Conservation (phyloP, 164 flowering plant species). For the Protea cynaroides region DNA sequence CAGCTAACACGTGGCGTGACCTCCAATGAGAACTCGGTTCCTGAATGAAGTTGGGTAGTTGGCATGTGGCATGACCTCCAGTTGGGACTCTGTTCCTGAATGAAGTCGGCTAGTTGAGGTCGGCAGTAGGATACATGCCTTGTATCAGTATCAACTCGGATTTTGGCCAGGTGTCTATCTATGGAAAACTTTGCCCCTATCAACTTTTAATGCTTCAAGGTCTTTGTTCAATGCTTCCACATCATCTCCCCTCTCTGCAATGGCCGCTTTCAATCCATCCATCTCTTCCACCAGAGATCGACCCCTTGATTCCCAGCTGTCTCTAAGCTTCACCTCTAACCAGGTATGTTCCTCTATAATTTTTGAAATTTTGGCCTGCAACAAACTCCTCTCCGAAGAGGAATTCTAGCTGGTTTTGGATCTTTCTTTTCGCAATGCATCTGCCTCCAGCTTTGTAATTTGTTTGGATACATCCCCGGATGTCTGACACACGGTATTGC, state of each 20-base stretch:
- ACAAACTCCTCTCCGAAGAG: slow-evolving; percentile 41
- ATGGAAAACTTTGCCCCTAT: no score
- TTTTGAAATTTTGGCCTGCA: slow-evolving; percentile 33
- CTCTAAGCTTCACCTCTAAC: slow-evolving; percentile 22
- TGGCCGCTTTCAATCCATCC: slow-evolving; percentile 28
- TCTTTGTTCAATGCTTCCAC: slow-evolving; percentile 31
- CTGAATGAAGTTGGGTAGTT: no score
- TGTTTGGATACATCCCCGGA: slow-evolving; percentile 38
- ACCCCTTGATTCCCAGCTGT: slow-evolving; percentile 22
- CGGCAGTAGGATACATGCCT: no score
- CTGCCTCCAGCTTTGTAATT: slow-evolving; percentile 36
- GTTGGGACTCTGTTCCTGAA: no score
- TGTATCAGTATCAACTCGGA: no score
- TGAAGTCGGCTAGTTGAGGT: no score
- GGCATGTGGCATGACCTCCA: no score
- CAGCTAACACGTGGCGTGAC: no score
- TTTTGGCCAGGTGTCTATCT: no score
- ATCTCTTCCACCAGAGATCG: slow-evolving; percentile 30
- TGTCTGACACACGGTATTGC: slow-evolving; percentile 11
- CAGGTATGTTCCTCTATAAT: slow-evolving; percentile 32
- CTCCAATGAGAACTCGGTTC: no score
- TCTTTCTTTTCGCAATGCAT: slow-evolving; percentile 37
- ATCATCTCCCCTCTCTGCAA: slow-evolving; percentile 20
- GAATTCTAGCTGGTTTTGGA: slow-evolving; percentile 40
- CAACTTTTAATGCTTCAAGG: slow-evolving; percentile 31